Evolutionary conservation across 139 green algal species (phyloP), one percentile per base, ranked within the genome.

Genomic region (Ulvella scutata): DNA sequence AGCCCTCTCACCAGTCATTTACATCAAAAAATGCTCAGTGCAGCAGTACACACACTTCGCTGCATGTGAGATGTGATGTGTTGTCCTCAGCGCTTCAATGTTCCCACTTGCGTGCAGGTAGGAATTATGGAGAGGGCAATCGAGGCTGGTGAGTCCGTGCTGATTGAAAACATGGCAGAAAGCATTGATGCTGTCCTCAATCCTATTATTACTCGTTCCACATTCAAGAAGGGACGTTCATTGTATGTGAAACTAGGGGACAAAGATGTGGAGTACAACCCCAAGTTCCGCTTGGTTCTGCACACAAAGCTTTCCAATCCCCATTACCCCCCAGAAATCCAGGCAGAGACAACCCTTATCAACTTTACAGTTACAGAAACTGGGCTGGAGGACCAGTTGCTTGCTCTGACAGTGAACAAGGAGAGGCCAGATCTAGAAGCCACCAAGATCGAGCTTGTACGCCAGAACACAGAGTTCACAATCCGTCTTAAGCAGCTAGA

Each of bases 291-390:
- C 44, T 82, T 95, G 23, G 90, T 91, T 80, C 77, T 95, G 79
- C 90, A 95, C 86, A 95, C 90, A 78, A 95, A 95, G 88, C 87
- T 95, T 21, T 90, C 83, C 80, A 95, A 93, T 83, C 90, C 90
- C 10, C 88, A 95, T 82, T 93, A 91, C 81, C 87, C 87, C 0
- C 90, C 90, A 9, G 90, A 95, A 81, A 89, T 95, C 75, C 90
- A 95, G 80, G 88, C 90, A 13, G 88, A 93, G 85, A 92, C 87
- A 23, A 93, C 90, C 2, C 84, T 95, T 34, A 92, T 93, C 84
- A 93, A 93, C 82, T 95, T 93, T 82, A 92, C 88, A 3, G 90
- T 95, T 21, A 95, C 90, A 35, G 86, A 92, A 79, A 78, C 85
- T 39, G 88, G 88, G 9, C 79, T 95, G 60, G 87, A 93, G 80